Conservation (phyloP, 2,329 filamentous ascomycete species). For the Orbilia javanica region DNA sequence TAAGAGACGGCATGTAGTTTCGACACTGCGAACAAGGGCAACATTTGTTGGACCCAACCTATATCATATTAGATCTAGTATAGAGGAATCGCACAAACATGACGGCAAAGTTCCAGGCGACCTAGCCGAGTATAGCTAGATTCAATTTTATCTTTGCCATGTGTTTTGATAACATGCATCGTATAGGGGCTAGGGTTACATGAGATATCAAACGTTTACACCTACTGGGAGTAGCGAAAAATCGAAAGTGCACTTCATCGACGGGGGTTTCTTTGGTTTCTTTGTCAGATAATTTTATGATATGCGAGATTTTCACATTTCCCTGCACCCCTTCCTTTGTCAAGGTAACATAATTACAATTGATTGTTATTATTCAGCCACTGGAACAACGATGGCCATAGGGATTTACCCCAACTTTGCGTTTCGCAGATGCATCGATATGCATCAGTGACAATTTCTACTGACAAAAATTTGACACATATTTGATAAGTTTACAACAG, state of each 20-base stretch:
- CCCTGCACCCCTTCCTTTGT: not conserved
- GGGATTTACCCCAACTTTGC: not conserved
- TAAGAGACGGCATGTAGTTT: constrained; percentile 15
- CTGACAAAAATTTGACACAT: constrained; percentile 8
- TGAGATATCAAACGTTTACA: not conserved
- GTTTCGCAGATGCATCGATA: constrained; percentile 3
- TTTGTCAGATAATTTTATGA: constrained; percentile 9
- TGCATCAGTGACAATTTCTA: not conserved
- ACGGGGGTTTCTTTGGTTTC: not conserved
- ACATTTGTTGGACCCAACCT: constrained; percentile 23
- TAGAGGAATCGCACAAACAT: constrained; percentile 13
- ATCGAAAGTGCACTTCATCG: not conserved
- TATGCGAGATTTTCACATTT: not conserved
- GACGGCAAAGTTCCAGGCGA: constrained; percentile 13
- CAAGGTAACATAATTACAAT: not conserved
- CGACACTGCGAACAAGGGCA: not conserved
- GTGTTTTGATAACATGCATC: constrained; percentile 9
- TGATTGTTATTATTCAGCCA: constrained; percentile 19
- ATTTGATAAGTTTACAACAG: not conserved
- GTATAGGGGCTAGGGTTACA: constrained; percentile 9
- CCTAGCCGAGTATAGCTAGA: constrained; percentile 8
- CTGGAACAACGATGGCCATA: not conserved
- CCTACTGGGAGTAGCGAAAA: not conserved
- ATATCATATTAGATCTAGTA: not conserved
- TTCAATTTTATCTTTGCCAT: constrained; percentile 4